Conservation (phyloP, 345 rosid genomes). For the Arabidopsis suecica region DNA sequence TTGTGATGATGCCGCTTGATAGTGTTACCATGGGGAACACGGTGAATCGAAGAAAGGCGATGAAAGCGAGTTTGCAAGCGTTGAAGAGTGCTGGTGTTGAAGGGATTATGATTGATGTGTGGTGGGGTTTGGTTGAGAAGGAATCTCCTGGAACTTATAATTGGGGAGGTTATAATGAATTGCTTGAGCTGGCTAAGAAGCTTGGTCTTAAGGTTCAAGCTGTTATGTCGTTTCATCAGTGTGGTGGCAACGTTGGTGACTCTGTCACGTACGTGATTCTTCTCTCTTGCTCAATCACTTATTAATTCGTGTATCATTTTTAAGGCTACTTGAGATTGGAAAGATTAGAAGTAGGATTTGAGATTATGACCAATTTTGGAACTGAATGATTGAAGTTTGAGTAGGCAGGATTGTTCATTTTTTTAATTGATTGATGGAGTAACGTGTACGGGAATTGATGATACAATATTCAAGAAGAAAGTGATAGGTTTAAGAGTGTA, state of each 20-base stretch:
- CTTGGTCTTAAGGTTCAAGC: constrained; percentile 96
- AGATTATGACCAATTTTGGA: background rate
- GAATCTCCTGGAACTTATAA: constrained; percentile 80
- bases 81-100: constrained; percentile 96
- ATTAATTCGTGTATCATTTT: background rate
- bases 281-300: constrained; percentile 6
- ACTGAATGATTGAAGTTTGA: background rate
- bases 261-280: constrained; percentile 69
- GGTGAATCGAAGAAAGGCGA: constrained; percentile 86
- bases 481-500: constrained; percentile 32
- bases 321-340: background rate
- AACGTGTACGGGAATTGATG: constrained; percentile 44
- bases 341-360: background rate
- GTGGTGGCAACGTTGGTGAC: constrained; percentile 99
- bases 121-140: constrained; percentile 99
- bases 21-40: constrained; percentile 82
- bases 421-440: constrained; percentile 20
- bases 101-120: constrained; percentile 96
- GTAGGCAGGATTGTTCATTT: constrained; percentile 21
- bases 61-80: constrained; percentile 94
- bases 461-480: constrained; percentile 36
- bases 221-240: constrained; percentile 98
- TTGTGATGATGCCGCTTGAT: constrained; percentile 98
- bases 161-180: constrained; percentile 93
- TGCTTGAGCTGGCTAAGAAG: constrained; percentile 88